Base-by-base conservation (phyloP, 1,284 basidiomycete species). In the Leccinum pallidistipes region DNA sequence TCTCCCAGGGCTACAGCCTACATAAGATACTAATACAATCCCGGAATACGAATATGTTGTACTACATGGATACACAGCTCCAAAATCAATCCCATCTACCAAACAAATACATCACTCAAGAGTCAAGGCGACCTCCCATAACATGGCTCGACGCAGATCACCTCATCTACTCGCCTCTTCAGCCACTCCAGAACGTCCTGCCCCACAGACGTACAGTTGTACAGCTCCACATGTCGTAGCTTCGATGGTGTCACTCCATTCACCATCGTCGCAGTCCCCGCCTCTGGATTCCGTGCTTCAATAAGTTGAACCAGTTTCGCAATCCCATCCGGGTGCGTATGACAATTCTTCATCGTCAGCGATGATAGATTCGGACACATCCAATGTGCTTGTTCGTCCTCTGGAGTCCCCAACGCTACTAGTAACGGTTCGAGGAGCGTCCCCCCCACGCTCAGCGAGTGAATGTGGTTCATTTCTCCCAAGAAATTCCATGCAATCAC, bases 111-210 rank as follows among this genome's bases (percentile, higher is more conserved):
- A 8, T 66, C n/a, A 11, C n/a, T 69, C 63, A 74, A 18, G 59
- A 11, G n/a, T 69, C 63, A 74, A 11, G 59, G 47, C 31, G 72
- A 71, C 43, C 73, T 63, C 49, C 63, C 74, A 60, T 75, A 76
- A 9, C 64, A 58, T 63, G 84, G 80, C 63, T 89, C 87, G 5
- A 81, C 80, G 68, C 84, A 86, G 38, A 81, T 75, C 1, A 90
- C 86, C 45, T 84, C 82, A 8, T 81, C 80, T 51, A 90, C 79
- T 60, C 87, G 74, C 58, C 74, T 78, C 71, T 80, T 80, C 67
- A 90, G 66, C 88, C 87, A 90, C 65, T 78, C 75, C 62, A 87
- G 73, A 55, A 90, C 86, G 69, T 90, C 88, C 70, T 81, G 79
- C 1, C 86, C 87, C 27, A 89, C 71, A 60, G 77, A 78, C 45